These are phyloP conservation scores for Penicillium sp. DNA, from an alignment of 2,329 filamentous ascomycete genomes.

Conservation along the genomic window DNA sequence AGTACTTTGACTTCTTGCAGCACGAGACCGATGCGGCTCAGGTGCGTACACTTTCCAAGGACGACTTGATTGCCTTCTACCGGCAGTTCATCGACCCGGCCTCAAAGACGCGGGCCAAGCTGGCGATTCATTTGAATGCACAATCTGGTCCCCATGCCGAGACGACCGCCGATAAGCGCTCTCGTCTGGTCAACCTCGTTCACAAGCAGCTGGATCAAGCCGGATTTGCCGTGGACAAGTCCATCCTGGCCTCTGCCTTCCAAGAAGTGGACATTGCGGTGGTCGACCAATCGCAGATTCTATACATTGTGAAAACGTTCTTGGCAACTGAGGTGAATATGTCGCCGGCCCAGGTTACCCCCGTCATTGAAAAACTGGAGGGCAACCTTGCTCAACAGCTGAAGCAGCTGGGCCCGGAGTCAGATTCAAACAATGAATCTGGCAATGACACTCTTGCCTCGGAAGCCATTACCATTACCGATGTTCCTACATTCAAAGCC, in stretches of 20 bases:
- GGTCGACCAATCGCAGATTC: conserved; percentile 47
- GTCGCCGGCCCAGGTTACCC: conserved; percentile 45
- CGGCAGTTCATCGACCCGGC: conserved; percentile 65
- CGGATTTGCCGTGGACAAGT: conserved; percentile 41
- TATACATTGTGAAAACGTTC: conserved; percentile 49
- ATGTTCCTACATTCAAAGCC: conserved; percentile 76
- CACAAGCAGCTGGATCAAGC: conserved; percentile 45
- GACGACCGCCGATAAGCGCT: conserved; percentile 40
- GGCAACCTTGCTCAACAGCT: conserved; percentile 45
- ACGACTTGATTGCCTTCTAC: conserved; percentile 75
- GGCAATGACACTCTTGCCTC: conserved; percentile 31
- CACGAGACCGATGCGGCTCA: conserved; percentile 70
- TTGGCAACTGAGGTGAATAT: conserved; percentile 47
- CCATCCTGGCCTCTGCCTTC: conserved; percentile 42
- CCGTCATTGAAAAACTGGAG: conserved; percentile 47
- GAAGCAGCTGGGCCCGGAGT: conserved; percentile 40
- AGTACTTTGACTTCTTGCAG: conserved; percentile 84
- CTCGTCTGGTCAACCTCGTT: conserved; percentile 41
- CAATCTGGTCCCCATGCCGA: conserved; percentile 51
- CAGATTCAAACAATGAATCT: background rate
- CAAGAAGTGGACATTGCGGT: conserved; percentile 42
- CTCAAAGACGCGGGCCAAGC: conserved; percentile 69
- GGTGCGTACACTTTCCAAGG: conserved; percentile 68
- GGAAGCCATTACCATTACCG: conserved; percentile 60
- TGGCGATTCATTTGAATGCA: conserved; percentile 76